These are phyloP conservation scores for Mollisiaceae sp. DNA, from an alignment of 2,329 filamentous ascomycete genomes.

Conservation along the genomic window DNA sequence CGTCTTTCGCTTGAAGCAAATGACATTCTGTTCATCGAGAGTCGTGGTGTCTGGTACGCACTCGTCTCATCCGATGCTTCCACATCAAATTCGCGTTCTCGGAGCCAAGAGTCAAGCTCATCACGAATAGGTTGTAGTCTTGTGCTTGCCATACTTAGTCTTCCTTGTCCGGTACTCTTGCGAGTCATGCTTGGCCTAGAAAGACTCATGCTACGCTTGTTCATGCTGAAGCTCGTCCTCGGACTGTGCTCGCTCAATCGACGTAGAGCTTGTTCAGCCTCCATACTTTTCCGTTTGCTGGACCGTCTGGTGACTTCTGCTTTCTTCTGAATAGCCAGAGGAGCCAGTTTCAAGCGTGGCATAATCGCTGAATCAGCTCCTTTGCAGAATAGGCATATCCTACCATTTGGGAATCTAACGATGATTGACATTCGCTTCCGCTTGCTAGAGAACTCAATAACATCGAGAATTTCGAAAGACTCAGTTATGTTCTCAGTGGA, in stretches of 20 bases:
- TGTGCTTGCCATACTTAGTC: constrained; percentile 39
- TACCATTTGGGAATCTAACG: constrained; percentile 80
- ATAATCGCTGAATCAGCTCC: constrained; percentile 87
- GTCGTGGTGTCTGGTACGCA: constrained; percentile 49
- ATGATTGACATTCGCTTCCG: constrained; percentile 91
- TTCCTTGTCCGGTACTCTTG: constrained; percentile 35
- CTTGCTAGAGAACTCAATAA: constrained; percentile 89
- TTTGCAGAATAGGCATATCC: constrained; percentile 86
- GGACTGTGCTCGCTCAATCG: constrained; percentile 55
- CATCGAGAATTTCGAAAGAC: constrained; percentile 79
- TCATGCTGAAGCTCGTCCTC: constrained; percentile 38
- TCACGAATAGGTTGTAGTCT: constrained; percentile 45
- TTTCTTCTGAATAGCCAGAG: constrained; percentile 78
- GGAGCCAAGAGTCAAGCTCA: constrained; percentile 43
- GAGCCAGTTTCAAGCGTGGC: constrained; percentile 74
- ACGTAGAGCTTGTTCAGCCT: constrained; percentile 61
- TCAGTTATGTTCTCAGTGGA: constrained; percentile 47
- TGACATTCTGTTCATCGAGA: constrained; percentile 43
- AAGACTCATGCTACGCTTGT: constrained; percentile 30
- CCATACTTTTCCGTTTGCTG: constrained; percentile 64
- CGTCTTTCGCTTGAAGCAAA: constrained; percentile 39
- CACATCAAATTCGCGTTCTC: constrained; percentile 50
- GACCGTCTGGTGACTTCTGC: constrained; percentile 57
- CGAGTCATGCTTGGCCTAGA: constrained; percentile 24
- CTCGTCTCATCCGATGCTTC: constrained; percentile 48